These are phyloP conservation scores for Scedosporium aurantiacum DNA, from an alignment of 2,329 filamentous ascomycete species.

Conservation along the genomic window DNA sequence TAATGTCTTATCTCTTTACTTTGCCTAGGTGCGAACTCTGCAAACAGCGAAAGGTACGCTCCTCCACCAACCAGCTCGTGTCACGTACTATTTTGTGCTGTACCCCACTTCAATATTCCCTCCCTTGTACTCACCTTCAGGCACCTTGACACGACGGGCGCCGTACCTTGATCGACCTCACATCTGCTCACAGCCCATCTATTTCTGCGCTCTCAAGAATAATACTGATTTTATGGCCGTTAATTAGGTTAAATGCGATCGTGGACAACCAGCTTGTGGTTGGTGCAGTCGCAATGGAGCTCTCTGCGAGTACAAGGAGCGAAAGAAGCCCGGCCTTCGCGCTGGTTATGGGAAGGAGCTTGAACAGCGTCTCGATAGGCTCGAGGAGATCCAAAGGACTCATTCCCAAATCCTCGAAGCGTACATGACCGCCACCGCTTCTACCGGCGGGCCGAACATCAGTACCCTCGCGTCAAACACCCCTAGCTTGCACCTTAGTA, in stretches of 20 bases:
- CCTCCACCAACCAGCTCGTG: neutral
- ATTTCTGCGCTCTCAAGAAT: neutral
- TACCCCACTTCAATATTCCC: neutral
- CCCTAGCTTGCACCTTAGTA: conserved; percentile 16
- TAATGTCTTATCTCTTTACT: conserved; percentile 6
- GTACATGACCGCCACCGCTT: conserved; percentile 30
- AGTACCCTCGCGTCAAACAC: conserved; percentile 16
- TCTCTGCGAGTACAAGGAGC: conserved; percentile 56
- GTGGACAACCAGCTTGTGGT: conserved; percentile 60
- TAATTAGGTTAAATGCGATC: conserved; percentile 59
- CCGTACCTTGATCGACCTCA: neutral
- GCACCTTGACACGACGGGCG: too few species aligned
- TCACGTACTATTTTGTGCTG: neutral
- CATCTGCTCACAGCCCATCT: neutral
- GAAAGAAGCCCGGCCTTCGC: conserved; percentile 54
- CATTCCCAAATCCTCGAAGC: conserved; percentile 58
- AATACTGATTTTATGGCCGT: conserved; percentile 7
- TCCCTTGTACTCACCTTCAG: neutral
- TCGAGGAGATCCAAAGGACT: conserved; percentile 54
- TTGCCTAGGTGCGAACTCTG: conserved; percentile 58
- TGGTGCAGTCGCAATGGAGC: conserved; percentile 56
- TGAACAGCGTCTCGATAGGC: conserved; percentile 58
- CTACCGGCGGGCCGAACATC: conserved; percentile 10
- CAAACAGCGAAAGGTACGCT: conserved; percentile 64
- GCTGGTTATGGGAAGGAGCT: conserved; percentile 63